Percentiles rank a stretch among this genome's conserved stretches.
phyloP scores from a whole-genome alignment of 208 protist genomes.

The Leptomonas pyrrhocoris region DNA sequence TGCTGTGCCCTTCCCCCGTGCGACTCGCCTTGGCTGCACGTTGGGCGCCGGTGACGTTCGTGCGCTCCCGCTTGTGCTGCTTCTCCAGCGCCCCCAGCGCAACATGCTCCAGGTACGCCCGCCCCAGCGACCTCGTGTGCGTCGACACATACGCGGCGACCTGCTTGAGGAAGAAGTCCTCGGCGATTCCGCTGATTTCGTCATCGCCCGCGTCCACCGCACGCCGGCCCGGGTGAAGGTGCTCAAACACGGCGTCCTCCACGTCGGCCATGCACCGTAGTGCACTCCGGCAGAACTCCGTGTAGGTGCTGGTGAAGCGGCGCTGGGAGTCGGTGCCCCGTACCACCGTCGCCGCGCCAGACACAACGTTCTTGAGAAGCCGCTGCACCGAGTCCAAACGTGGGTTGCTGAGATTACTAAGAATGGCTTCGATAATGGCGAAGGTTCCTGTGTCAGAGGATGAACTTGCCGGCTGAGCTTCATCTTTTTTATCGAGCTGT shows the following conservation, averaged over 20 bases:
- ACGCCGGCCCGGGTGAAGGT: slow-evolving; percentile 46
- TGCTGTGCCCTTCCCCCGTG: neutral
- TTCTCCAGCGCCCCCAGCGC: slow-evolving; percentile 49
- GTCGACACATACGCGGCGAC: slow-evolving; percentile 59
- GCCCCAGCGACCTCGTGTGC: slow-evolving; percentile 48
- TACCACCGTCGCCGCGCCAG: slow-evolving; percentile 47
- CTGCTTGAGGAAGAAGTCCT: slow-evolving; percentile 54
- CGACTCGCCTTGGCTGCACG: slow-evolving; percentile 26
- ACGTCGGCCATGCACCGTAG: slow-evolving; percentile 53
- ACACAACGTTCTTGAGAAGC: slow-evolving; percentile 34
- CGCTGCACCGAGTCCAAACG: slow-evolving; percentile 30
- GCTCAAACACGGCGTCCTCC: slow-evolving; percentile 72
- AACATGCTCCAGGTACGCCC: slow-evolving; percentile 76
- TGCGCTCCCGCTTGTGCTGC: slow-evolving; percentile 41
- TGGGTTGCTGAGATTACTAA: neutral
- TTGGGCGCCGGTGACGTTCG: slow-evolving; percentile 17
- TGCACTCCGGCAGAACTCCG: slow-evolving; percentile 68
- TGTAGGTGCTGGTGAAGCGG: slow-evolving; percentile 70
- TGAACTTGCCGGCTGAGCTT: neutral
- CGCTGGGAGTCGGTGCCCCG: slow-evolving; percentile 80
- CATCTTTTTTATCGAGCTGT: neutral
- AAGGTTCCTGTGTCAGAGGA: slow-evolving; percentile 3
- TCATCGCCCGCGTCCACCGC: slow-evolving; percentile 41
- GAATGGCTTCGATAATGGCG: slow-evolving; percentile 19
- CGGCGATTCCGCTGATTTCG: slow-evolving; percentile 47